Base-by-base conservation (phyloP, 208 protist genomes). In the Leishmania major region DNA sequence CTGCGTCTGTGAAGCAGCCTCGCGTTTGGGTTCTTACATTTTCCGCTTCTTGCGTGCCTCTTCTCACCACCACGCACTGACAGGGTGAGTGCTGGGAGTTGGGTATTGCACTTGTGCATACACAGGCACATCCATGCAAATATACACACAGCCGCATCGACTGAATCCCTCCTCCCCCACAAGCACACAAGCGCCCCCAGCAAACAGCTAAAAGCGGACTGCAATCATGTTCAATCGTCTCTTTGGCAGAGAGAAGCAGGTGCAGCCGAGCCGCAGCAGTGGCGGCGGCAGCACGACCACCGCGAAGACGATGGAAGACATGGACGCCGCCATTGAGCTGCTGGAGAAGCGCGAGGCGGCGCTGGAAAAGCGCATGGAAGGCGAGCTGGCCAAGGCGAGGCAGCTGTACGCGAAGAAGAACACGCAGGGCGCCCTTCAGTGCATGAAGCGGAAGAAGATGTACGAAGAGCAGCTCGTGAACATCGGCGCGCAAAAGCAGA, bases 401-500 rank as follows among this genome's bases (percentile, higher is more conserved):
- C 83, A 92, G 78, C 90, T 93, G 72, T 88, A 96, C 55, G 81
- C 87, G 5, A 95, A 93, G 85, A 98, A 98, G 80, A 97, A 98
- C 85, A 94, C 87, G n/a, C 85, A 90, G 60, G 90, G 78, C 31
- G 97, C 97, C 17, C 78, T 97, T 79, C 89, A 96, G 83, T 95
- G 92, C 78, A 95, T 98, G 92, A 97, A 97, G 83, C 90, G 94
- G 25, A 98, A 98, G 87, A 98, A 98, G 86, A 78, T 89, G 85
- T 96, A 93, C 84, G 93, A 98, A 80, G 90, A 92, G 76, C 95
- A 98, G 86, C 84, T 98, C 25, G 37, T 87, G 45, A 91, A 82
- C 64, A 85, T 98, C 17, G 78, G 78, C 10, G 84, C 62, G 1
- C 90, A 96, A 84, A 92, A 94, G 80, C 87, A 92, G 69, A 98